A percentile compares a stretch with the other conserved stretches of the same genome.
Evolutionary conservation across 805 yeast genomes (phyloP).

Genomic region (Yamadazyma takamatsuzukensis): DNA sequence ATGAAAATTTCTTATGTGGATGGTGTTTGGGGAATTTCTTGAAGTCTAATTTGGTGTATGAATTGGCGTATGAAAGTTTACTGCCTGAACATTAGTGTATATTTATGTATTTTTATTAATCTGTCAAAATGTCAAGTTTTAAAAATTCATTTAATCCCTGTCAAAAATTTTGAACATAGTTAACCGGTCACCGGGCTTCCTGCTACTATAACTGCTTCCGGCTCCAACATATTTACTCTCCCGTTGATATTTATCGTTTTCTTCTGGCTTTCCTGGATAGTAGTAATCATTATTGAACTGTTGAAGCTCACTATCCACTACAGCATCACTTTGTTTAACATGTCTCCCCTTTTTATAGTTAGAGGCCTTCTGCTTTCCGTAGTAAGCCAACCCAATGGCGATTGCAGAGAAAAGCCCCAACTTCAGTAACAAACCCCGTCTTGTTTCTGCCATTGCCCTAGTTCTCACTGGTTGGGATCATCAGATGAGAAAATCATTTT

Average conservation of each 20-base stretch:
- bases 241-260: conserved; percentile 35
- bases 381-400: conserved; percentile 28
- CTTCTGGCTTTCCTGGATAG: conserved; percentile 46
- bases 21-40: conserved; percentile 40
- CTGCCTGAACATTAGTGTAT: conserved; percentile 5
- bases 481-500: neutral
- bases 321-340: conserved; percentile 31
- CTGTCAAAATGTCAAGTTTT: neutral
- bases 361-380: conserved; percentile 37
- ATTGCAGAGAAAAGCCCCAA: conserved; percentile 27
- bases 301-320: conserved; percentile 23
- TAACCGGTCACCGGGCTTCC: conserved; percentile 54
- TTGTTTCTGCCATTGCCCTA: conserved; percentile 31
- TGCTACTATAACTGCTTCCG: conserved; percentile 55
- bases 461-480: neutral
- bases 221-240: conserved; percentile 68
- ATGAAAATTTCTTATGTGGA: conserved; percentile 41
- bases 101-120: conserved; percentile 1
- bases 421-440: conserved; percentile 31
- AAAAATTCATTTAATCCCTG: conserved; percentile 7
- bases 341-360: conserved; percentile 32
- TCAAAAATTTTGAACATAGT: conserved; percentile 27
- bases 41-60: conserved; percentile 35
- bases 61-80: conserved; percentile 35
- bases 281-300: conserved; percentile 30